phyloP scores from a whole-genome alignment of 352 stramenopile genomes.

The Halophytophthora batemanensis region DNA sequence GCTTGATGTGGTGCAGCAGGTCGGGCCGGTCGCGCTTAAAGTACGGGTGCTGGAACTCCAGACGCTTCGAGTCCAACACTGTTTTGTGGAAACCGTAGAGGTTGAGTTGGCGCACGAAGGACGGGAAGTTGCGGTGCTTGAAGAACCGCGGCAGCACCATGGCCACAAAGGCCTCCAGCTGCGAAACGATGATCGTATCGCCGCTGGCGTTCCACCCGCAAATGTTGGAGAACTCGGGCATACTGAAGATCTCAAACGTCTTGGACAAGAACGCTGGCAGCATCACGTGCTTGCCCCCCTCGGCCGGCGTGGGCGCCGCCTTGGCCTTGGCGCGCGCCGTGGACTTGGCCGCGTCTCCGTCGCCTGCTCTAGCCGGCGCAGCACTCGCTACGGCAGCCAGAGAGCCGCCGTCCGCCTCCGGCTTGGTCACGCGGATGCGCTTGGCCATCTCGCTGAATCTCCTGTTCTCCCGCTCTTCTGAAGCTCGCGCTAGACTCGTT shows the following conservation, averaged over 20 bases:
- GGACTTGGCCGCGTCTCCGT: slow-evolving; percentile 5
- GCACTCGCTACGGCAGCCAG: background rate
- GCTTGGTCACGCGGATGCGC: slow-evolving; percentile 47
- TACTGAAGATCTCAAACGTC: slow-evolving; percentile 93
- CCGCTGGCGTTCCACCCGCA: slow-evolving; percentile 90
- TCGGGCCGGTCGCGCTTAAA: slow-evolving; percentile 88
- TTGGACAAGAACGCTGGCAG: slow-evolving; percentile 91
- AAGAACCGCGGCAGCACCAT: slow-evolving; percentile 89
- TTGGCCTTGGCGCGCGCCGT: slow-evolving; percentile 11
- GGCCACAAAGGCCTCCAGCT: slow-evolving; percentile 78
- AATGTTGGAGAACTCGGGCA: slow-evolving; percentile 72
- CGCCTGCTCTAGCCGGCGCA: slow-evolving; percentile 1
- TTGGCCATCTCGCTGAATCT: slow-evolving; percentile 50
- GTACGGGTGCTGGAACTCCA: slow-evolving; percentile 93
- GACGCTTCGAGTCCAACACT: slow-evolving; percentile 87
- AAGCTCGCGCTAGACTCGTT: slow-evolving; percentile 4
- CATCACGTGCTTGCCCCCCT: slow-evolving; percentile 78
- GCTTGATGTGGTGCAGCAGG: slow-evolving; percentile 86
- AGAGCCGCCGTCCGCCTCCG: slow-evolving; percentile 7
- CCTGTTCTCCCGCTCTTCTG: slow-evolving; percentile 13
- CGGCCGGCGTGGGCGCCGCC: slow-evolving; percentile 4
- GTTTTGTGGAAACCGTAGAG: slow-evolving; percentile 94
- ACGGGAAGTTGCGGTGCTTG: slow-evolving; percentile 93
- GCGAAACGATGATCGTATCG: slow-evolving; percentile 91
- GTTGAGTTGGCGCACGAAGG: slow-evolving; percentile 94